Evolutionary conservation across 2,329 filamentous ascomycete species (phyloP), one percentile per base, ranked within the genome.

Genomic region (Dothistroma pini): DNA sequence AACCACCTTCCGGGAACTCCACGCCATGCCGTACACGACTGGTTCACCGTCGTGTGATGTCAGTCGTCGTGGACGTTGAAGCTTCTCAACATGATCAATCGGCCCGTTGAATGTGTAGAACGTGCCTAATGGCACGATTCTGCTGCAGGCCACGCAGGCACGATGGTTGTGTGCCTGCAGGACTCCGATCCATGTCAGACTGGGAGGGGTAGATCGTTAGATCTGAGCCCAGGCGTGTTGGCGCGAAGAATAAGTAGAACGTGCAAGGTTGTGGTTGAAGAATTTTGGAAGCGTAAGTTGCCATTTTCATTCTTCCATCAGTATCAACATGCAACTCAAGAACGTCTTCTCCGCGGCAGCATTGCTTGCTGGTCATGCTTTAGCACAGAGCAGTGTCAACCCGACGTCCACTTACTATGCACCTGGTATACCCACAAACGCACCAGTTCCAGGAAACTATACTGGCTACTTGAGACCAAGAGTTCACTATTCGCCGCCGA

Each of bases 401-500:
- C 56, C 60, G 21, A 64, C 63, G 6, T 59, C 64, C 4, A 69
- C 63, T n/a, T 72, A 70, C 62, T 65, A 66, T 52, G 66, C 64
- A 16, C 65, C 67, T 34, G 65, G 66, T 11, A 66, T 74, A 21
- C 71, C 71, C 5, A 69, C 72, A n/a, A 74, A 75, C 35, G 70
- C 67, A 10, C 73, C 76, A 0, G 59, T 78, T 5, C 57, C 73
- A 5, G 76, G 79, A 60, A 75, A 78, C 68, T 78, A 78, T 64
- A 70, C 68, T n/a, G 74, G 71, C 9, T 63, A 68, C 3, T 66
- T 75, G 34, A 75, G 83, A 12, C 84, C 83, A 2, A 82, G 85
- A 67, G 72, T 84, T 21, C 84, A 86, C 71, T 86, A 80, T 70
- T 81, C 81, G 8, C 82, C 83, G 2, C 83, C 83, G 1, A 66